These are phyloP conservation scores for Cordyceps cicadae DNA, from an alignment of 2,329 filamentous ascomycete species.

Conservation along the genomic window DNA sequence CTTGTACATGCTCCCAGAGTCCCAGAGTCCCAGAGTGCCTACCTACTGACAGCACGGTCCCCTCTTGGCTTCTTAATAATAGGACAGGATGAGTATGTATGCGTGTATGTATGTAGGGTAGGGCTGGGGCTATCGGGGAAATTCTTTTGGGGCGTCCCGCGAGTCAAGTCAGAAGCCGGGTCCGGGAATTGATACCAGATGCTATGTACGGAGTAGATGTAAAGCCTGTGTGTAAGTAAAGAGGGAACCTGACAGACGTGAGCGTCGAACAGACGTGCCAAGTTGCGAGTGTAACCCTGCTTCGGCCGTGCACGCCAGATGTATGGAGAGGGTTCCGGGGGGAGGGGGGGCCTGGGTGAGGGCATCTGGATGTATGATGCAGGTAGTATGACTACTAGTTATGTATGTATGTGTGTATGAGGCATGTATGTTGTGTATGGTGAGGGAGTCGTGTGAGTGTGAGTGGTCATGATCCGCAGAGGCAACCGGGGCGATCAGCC, in stretches of 20 bases:
- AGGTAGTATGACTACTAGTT: too few relatives aligned
- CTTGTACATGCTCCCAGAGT: not conserved
- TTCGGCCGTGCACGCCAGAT: not conserved
- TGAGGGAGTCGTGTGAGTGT: not conserved
- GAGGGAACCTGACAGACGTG: not conserved
- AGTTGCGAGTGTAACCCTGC: not conserved
- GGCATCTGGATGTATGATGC: too few relatives aligned
- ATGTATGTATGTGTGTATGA: too few relatives aligned
- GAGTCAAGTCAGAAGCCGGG: not conserved
- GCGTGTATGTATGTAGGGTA: not conserved
- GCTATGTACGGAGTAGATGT: too few relatives aligned
- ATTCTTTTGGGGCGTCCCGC: not conserved
- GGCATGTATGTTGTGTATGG: too few relatives aligned
- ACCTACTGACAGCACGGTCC: not conserved
- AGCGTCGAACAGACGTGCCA: not conserved
- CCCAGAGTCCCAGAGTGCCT: not conserved
- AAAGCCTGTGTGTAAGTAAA: not conserved
- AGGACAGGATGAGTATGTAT: too few relatives aligned
- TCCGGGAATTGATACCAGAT: not conserved
- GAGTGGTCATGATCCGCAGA: not conserved
- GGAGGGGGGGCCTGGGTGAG: not conserved
- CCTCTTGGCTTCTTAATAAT: not conserved
- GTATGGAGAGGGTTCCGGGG: not conserved
- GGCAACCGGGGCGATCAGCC: not conserved
- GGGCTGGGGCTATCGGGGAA: not conserved